Base-by-base conservation (phyloP, 805 yeast species). In the Nakazawaea siamensis region DNA sequence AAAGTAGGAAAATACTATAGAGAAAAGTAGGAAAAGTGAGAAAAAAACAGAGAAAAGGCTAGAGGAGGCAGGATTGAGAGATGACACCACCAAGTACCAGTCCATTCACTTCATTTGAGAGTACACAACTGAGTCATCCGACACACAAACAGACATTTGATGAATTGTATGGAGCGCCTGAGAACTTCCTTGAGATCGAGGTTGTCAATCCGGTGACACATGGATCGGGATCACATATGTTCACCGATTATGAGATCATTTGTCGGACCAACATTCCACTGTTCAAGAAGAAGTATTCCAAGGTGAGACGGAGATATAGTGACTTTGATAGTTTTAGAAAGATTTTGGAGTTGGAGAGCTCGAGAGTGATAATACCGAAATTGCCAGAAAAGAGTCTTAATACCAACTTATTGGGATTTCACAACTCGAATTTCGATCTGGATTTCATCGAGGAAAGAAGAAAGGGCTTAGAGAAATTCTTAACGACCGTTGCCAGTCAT, bases 191-290 rank as follows among this genome's bases (percentile, higher is more conserved):
- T 27, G 98, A 90, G 58, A 77, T 92, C 24, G 97, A 88, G 55
- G 95, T 87, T 40, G 64, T 71, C 18, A 79, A 79, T 52, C 94
- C 95, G 9, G 73, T 75, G 43, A 85, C 94, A 0, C 94, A 84
- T 48, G 76, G 73, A 1, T 58, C 60, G 38, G 71, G 80, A 16
- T 58, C 76, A 21, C 70, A 75, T 19, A 75, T 79, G 77, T 90
- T 68, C 55, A 90, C 97, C 8, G 97, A 90, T 57, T 90, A 90
- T 57, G 97, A 88, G 56, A 75, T 90, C 16, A 66, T 82, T 7
- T 86, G 96, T 54, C 68, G 87, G 35, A 90, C 97, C 17, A 90
- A 92, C 57, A 75, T 92, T 37, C 97, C 97, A 1, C 78, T 87
- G 2, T 90, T 92, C 58, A 72, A 72, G 43, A 69, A 73, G 41